phyloP scores from a whole-genome alignment of 1,139 yeast species.

The Saccharomyces hybrid region DNA sequence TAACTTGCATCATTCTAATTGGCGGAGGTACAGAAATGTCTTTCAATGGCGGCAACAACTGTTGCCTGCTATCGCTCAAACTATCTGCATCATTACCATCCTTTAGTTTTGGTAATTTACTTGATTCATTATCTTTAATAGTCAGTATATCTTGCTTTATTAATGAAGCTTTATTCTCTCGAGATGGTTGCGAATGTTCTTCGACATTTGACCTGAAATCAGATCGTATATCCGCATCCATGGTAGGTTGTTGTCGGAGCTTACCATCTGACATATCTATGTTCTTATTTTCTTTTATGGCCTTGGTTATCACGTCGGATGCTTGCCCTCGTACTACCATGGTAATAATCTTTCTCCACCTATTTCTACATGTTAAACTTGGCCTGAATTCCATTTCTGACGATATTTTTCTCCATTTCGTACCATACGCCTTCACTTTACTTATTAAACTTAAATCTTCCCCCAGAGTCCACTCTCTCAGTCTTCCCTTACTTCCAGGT shows the following conservation, averaged over 20 bases:
- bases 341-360: conserved; percentile 84
- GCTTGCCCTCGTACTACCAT: conserved; percentile 55
- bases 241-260: not conserved
- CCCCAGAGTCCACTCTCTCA: conserved; percentile 70
- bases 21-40: conserved; percentile 6
- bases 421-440: conserved; percentile 67
- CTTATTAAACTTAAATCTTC: conserved; percentile 66
- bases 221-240: not conserved
- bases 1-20: not conserved
- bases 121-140: not conserved
- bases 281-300: conserved; percentile 31
- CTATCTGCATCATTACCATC: not conserved
- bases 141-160: not conserved
- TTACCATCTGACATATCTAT: conserved; percentile 18
- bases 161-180: not conserved
- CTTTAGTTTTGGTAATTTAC: not conserved
- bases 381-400: conserved; percentile 70
- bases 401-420: conserved; percentile 84
- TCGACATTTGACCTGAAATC: not conserved
- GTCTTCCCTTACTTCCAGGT: conserved; percentile 65
- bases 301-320: conserved; percentile 23
- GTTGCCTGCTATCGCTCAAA: conserved; percentile 1
- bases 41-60: conserved; percentile 4
- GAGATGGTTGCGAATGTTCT: not conserved
- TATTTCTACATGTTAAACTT: conserved; percentile 79